These are phyloP conservation scores for Forsythia viridissima DNA, from an alignment of 257 asterid species.

Conservation along the genomic window DNA sequence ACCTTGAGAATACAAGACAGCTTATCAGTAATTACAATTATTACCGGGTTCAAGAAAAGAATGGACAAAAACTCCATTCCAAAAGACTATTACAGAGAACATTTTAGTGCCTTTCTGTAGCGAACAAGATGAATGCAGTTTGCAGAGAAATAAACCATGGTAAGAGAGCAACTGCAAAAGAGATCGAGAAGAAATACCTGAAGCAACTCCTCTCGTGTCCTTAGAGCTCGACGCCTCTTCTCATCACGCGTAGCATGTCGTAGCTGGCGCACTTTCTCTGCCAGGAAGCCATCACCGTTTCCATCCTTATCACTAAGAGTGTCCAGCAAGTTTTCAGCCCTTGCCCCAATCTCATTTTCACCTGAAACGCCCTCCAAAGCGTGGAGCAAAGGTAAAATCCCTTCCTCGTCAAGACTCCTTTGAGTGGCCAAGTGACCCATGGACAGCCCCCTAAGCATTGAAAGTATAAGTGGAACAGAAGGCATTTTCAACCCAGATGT, in stretches of 20 bases:
- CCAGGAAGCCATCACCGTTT: slow-evolving; percentile 76
- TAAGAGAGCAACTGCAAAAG: background rate
- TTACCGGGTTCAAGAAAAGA: background rate
- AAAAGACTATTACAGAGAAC: background rate
- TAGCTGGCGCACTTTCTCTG: slow-evolving; percentile 74
- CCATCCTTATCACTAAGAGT: slow-evolving; percentile 90
- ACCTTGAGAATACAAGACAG: background rate
- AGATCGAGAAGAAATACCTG: slow-evolving; percentile 51
- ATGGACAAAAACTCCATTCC: background rate
- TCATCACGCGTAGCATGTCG: slow-evolving; percentile 93
- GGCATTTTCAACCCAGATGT: slow-evolving; percentile 70
- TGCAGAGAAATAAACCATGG: background rate
- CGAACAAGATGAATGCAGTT: slow-evolving; percentile 6
- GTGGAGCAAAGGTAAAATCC: slow-evolving; percentile 83
- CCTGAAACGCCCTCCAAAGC: slow-evolving; percentile 95
- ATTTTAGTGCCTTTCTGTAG: background rate
- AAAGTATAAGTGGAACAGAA: slow-evolving; percentile 87
- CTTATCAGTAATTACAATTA: background rate
- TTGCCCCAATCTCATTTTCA: slow-evolving; percentile 96
- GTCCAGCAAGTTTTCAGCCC: slow-evolving; percentile 97
- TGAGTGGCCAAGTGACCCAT: slow-evolving; percentile 97
- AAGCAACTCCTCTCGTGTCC: slow-evolving; percentile 84
- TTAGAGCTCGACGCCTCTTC: slow-evolving; percentile 92
- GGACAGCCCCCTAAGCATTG: slow-evolving; percentile 94
- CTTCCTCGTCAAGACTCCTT: slow-evolving; percentile 77